Percentiles rank a stretch among this genome's conserved stretches.
These are phyloP conservation scores for Zasmidium citrigriseum DNA, from an alignment of 2,329 filamentous ascomycete genomes.

Conservation along the genomic window DNA sequence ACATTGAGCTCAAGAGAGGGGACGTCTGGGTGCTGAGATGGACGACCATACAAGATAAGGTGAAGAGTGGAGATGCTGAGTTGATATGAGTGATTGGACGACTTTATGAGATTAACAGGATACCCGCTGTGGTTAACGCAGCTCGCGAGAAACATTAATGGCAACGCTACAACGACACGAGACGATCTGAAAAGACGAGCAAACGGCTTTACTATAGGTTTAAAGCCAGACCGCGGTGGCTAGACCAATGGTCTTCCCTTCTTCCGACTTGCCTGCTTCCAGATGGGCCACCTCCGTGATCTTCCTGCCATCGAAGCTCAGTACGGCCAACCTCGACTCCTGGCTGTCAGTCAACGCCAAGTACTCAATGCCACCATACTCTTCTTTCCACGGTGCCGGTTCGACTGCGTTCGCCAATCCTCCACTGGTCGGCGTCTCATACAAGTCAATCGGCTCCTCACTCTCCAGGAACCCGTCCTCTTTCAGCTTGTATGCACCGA, in stretches of 20 bases:
- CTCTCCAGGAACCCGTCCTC: slow-evolving; percentile 28
- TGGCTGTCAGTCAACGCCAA: slow-evolving; percentile 38
- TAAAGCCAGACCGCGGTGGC: slow-evolving; percentile 39
- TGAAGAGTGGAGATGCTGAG: slow-evolving; percentile 75
- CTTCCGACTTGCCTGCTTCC: slow-evolving; percentile 32
- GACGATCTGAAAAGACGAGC: not conserved
- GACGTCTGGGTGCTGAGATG: slow-evolving; percentile 61
- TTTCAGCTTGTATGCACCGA: slow-evolving; percentile 32
- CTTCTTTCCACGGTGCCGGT: slow-evolving; percentile 29
- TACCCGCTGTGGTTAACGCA: not conserved
- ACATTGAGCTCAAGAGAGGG: slow-evolving; percentile 48
- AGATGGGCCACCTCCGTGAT: slow-evolving; percentile 32
- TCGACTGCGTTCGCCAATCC: slow-evolving; percentile 39
- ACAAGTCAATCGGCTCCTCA: slow-evolving; percentile 33
- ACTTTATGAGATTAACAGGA: not conserved
- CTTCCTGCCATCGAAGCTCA: slow-evolving; percentile 35
- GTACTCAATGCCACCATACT: slow-evolving; percentile 28
- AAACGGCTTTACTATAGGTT: not conserved
- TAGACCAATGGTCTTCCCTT: slow-evolving; percentile 31
- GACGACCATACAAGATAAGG: slow-evolving; percentile 62
- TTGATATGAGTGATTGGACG: slow-evolving; percentile 42
- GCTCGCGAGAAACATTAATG: too few species aligned
- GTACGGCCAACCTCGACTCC: slow-evolving; percentile 35
- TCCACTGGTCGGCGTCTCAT: slow-evolving; percentile 37
- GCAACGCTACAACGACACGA: too few species aligned